A percentile compares a stretch with the other conserved stretches of the same genome.
These are phyloP conservation scores for Leccinum longicurvipes DNA, from an alignment of 768 basidiomycete species.

Conservation along the genomic window DNA sequence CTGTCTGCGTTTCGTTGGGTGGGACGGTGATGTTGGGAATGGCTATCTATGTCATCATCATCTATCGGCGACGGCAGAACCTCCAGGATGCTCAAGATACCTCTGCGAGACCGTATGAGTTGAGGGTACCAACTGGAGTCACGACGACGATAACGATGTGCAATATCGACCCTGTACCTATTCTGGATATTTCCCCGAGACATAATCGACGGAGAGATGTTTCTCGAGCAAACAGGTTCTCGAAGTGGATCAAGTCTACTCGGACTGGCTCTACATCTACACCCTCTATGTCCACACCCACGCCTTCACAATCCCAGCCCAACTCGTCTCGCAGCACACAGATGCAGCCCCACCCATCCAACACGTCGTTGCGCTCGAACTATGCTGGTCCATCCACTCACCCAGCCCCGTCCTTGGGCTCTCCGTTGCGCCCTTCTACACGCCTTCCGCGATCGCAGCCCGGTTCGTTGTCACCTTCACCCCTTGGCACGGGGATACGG, in stretches of 20 bases:
- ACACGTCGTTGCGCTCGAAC: neutral
- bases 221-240: neutral
- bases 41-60: conserved; percentile 16
- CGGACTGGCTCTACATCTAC: neutral
- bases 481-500: neutral
- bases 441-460: neutral
- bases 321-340: neutral
- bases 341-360: conserved; percentile 1
- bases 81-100: conserved; percentile 20
- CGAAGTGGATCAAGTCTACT: neutral
- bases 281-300: neutral
- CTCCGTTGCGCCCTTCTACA: neutral
- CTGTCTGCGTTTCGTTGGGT: conserved; percentile 22
- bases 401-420: neutral
- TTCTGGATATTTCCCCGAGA: conserved; percentile 3
- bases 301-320: neutral
- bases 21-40: conserved; percentile 16
- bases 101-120: conserved; percentile 24
- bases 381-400: neutral
- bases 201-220: neutral
- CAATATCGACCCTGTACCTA: neutral
- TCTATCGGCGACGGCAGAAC: conserved; percentile 14
- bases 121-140: conserved; percentile 7
- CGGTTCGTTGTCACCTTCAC: neutral
- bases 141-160: neutral